Percentiles rank a stretch among this genome's conserved stretches.
phyloP scores from a whole-genome alignment of 108 stramenopile species.

The Schizochytrium sp. region DNA sequence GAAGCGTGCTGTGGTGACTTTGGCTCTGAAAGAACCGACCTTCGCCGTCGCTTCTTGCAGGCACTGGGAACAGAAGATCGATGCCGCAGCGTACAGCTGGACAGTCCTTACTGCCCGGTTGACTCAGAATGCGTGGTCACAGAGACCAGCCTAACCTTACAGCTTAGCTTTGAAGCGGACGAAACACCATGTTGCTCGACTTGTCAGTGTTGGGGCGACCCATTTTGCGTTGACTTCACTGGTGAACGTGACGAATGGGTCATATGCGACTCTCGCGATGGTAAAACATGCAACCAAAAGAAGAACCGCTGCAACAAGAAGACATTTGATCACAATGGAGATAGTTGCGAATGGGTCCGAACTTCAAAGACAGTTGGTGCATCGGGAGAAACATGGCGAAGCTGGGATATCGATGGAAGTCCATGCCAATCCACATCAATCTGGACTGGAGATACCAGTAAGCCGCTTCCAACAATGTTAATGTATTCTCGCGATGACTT shows the following conservation, averaged over 20 bases:
- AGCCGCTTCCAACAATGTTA: neutral
- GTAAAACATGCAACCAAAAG: neutral
- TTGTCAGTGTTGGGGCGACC: neutral
- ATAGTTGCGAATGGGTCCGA: neutral
- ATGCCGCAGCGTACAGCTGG: too few species aligned
- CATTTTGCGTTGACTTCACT: neutral
- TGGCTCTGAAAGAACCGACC: too few species aligned
- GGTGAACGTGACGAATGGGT: neutral
- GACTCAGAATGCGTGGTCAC: too few species aligned
- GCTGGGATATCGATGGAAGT: neutral
- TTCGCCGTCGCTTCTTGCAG: too few species aligned
- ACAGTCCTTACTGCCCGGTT: too few species aligned
- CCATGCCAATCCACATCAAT: neutral
- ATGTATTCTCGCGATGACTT: constrained; percentile 12
- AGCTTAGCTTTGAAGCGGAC: neutral
- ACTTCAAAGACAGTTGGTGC: neutral
- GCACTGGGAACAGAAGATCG: too few species aligned
- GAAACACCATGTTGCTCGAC: neutral
- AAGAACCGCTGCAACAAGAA: neutral
- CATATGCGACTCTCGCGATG: neutral
- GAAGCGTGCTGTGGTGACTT: too few species aligned
- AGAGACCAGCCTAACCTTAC: too few species aligned
- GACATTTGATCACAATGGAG: neutral
- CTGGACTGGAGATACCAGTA: neutral
- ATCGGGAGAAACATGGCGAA: neutral